These are phyloP conservation scores for Suhomyces pyralidae DNA, from an alignment of 805 yeast genomes.

Conservation along the genomic window DNA sequence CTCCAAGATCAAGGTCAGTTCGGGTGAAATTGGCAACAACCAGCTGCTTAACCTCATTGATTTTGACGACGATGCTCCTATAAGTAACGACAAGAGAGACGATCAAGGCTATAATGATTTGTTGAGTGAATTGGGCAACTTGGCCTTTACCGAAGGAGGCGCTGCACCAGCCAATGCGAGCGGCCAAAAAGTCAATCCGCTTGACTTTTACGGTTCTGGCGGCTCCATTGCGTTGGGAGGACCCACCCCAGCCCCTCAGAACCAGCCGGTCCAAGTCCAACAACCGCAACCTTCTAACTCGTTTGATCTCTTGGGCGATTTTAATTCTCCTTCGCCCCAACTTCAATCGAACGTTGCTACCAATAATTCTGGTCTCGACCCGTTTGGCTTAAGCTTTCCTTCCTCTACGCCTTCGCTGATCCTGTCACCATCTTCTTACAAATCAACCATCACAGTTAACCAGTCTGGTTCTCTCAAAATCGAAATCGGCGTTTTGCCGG, in stretches of 20 bases:
- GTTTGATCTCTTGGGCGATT: conserved; percentile 34
- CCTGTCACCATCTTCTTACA: conserved; percentile 13
- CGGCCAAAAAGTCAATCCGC: conserved; percentile 25
- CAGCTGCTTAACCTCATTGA: conserved; percentile 39
- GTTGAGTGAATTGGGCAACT: conserved; percentile 64
- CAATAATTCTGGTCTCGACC: conserved; percentile 28
- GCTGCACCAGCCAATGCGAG: conserved; percentile 16
- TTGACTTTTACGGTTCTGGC: conserved; percentile 48
- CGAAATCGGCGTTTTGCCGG: conserved; percentile 41
- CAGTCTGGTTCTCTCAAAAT: conserved; percentile 48
- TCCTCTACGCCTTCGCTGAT: conserved; percentile 32
- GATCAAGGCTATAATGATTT: conserved; percentile 59
- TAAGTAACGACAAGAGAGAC: conserved; percentile 29
- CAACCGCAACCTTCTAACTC: conserved; percentile 17
- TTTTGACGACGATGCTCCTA: conserved; percentile 42
- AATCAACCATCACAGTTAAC: conserved; percentile 29
- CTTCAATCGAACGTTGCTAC: conserved; percentile 25
- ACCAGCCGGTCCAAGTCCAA: conserved; percentile 10
- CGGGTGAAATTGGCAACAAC: conserved; percentile 13
- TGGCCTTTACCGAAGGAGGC: conserved; percentile 46
- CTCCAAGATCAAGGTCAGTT: conserved; percentile 36
- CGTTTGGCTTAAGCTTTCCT: conserved; percentile 41
- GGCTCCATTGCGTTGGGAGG: conserved; percentile 46
- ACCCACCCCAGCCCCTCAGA: conserved; percentile 5
- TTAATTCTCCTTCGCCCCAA: conserved; percentile 42